Base-by-base conservation (phyloP, 768 basidiomycete species). In the Tricholoma bakamatsutake region DNA sequence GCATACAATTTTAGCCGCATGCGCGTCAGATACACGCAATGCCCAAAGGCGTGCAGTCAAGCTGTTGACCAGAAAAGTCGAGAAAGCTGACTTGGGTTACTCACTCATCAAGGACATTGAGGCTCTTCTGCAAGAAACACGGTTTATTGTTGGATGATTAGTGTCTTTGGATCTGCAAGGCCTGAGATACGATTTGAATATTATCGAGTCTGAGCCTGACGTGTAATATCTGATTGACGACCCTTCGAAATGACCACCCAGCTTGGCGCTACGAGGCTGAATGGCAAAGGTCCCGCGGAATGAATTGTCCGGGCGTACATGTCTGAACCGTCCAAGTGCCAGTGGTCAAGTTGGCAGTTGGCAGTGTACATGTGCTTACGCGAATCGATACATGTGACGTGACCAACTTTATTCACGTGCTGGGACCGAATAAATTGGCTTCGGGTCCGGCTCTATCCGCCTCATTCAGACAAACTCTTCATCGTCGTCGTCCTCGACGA, bases 401-500 rank as follows among this genome's bases (percentile, higher is more conserved):
- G 31, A 31, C 56, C 61, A 62, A 57, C 50, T 24, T 30, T 57
- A 68, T 73, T 75, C 75, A 77, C 74, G 75, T 77, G 74, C 64
- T 45, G 61, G 47, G 52, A 59, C 57, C 61, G 60, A 60, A 72
- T 76, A 74, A 74, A 73, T 61, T 24, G 21, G 21, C 21, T 24
- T 24, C 21, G 62, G 64, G 67, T 63, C 70, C 70, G 72, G 69
- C 68, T 71, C 66, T 63, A 59, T 69, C 68, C 69, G 64, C 65
- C 62, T 61, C 58, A 54, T 62, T 56, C n/a, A 18, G 12, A 50
- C 58, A 61, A 62, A 56, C 62, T 58, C 55, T 47, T 61, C 59
- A 5, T 45, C 42, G 34, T 52, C 60, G 61, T 67, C 70, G 66
- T 12, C 28, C 8, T 55, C 63, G 76, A 76, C 81, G 80, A 87